Evolutionary conservation across 176 grass and related monocot genomes (phyloP).

Genomic region (Sorghum bicolor): Sorghum_bicolor_NCBIv3 NC_012878.2:42400501-42401000

Average conservation of each 20-base stretch:
- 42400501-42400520: background rate
- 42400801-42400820: background rate
- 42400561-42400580: slow-evolving; percentile 96
- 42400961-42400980: too few relatives aligned
- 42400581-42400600: slow-evolving; percentile 91
- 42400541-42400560: slow-evolving; percentile 89
- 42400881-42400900: too few relatives aligned
- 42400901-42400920: too few relatives aligned
- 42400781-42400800: background rate
- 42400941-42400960: too few relatives aligned
- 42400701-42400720: background rate
- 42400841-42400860: background rate
- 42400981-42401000: too few relatives aligned
- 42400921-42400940: too few relatives aligned
- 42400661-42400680: background rate
- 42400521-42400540: slow-evolving; percentile 28
- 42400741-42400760: background rate
- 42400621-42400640: slow-evolving; percentile 8
- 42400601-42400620: slow-evolving; percentile 98
- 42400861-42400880: too few relatives aligned
- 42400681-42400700: background rate
- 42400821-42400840: background rate
- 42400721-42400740: background rate
- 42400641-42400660: background rate
- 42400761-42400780: background rate